Conservation (phyloP, 2,329 filamentous ascomycete genomes). For the Periconia sp. region DNA sequence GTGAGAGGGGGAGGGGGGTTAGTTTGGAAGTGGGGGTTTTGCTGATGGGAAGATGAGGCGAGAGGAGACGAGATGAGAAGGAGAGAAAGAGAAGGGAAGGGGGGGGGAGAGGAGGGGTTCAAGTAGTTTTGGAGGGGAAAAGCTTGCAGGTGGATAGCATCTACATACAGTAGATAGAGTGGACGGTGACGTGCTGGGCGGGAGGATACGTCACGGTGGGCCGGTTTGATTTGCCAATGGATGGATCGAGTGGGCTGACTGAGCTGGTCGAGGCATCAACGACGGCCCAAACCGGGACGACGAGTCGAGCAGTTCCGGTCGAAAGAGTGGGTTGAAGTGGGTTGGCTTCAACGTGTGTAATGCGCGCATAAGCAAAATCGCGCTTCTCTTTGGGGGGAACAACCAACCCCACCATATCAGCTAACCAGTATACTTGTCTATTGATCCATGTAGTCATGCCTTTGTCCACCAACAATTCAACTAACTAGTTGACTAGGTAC, state of each 20-base stretch:
- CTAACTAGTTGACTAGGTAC: too few relatives aligned
- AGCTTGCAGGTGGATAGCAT: conserved; percentile 19
- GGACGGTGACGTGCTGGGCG: conserved; percentile 29
- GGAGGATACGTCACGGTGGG: conserved; percentile 20
- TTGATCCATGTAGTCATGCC: too few relatives aligned
- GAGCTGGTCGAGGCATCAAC: conserved; percentile 3
- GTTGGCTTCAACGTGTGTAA: background rate
- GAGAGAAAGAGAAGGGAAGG: conserved; percentile 15
- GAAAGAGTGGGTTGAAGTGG: background rate
- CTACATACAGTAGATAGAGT: conserved; percentile 22
- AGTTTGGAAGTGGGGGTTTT: conserved; percentile 10
- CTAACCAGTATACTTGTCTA: too few relatives aligned
- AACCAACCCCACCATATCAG: too few relatives aligned
- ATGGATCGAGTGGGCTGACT: conserved; percentile 21
- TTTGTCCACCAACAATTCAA: too few relatives aligned
- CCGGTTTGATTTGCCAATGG: conserved; percentile 23
- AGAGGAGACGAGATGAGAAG: conserved; percentile 11
- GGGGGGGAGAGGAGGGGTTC: conserved; percentile 35
- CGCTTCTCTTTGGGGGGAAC: too few relatives aligned
- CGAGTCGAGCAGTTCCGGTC: background rate
- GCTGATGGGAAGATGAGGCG: conserved; percentile 14
- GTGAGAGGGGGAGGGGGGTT: conserved; percentile 4
- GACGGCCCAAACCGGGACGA: background rate
- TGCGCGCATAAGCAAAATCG: background rate
- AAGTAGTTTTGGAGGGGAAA: conserved; percentile 32